phyloP scores from a whole-genome alignment of 1,284 basidiomycete genomes.

The Sanghuangporus baumii region DNA sequence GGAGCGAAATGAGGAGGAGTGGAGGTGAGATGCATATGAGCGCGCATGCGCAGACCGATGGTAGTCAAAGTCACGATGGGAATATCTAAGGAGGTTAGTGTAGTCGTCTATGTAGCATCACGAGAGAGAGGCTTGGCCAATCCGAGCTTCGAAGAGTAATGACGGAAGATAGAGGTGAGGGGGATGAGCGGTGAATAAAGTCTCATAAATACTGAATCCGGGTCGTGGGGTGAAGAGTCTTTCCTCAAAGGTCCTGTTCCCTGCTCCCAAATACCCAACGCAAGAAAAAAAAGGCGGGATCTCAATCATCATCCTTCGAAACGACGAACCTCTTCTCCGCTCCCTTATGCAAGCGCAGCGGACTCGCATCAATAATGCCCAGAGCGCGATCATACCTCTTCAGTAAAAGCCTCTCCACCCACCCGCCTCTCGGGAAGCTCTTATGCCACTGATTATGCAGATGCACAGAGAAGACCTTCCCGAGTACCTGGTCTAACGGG shows the following conservation, averaged over 20 bases:
- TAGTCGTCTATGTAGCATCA: no score
- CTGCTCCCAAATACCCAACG: not conserved
- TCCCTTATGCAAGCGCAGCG: not conserved
- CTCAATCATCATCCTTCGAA: constrained; percentile 7
- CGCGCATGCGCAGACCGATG: no score
- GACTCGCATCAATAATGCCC: constrained; percentile 8
- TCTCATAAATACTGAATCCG: not conserved
- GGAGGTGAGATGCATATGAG: no score
- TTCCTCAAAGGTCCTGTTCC: not conserved
- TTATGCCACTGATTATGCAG: constrained; percentile 93
- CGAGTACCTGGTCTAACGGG: constrained; percentile 60
- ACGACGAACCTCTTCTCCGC: not conserved
- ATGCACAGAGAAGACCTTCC: constrained; percentile 79
- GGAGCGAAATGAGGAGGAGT: no score
- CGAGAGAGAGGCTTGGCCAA: no score
- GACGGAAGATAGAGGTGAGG: no score
- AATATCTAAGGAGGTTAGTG: no score
- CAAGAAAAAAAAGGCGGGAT: not conserved
- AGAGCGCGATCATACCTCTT: constrained; percentile 45
- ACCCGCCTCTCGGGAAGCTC: constrained; percentile 67
- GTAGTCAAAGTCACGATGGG: no score
- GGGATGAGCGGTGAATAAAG: no score
- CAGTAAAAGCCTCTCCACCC: constrained; percentile 75
- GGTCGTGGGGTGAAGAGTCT: not conserved
- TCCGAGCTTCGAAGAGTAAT: no score